These are phyloP conservation scores for Cladophialophora carrionii DNA, from an alignment of 2,329 filamentous ascomycete genomes.

Conservation along the genomic window DNA sequence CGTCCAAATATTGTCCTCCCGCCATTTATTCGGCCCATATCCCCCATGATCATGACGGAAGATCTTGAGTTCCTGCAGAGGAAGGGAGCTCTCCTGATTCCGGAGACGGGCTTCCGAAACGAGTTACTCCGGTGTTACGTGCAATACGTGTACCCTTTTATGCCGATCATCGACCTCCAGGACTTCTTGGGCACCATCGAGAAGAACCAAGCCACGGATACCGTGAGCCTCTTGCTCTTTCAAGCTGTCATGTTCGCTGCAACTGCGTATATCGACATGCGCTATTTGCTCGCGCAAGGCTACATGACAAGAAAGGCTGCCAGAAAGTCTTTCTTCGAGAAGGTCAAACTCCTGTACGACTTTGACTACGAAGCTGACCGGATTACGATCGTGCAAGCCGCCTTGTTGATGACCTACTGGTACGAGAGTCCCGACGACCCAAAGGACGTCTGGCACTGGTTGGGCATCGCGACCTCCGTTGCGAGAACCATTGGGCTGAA, in stretches of 20 bases:
- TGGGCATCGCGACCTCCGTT: constrained; percentile 91
- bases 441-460: constrained; percentile 99
- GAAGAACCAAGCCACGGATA: constrained; percentile 69
- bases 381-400: constrained; percentile 81
- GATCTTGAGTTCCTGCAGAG: constrained; percentile 80
- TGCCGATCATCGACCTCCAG: constrained; percentile 77
- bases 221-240: constrained; percentile 82
- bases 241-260: constrained; percentile 95
- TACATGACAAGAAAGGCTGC: constrained; percentile 78
- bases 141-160: constrained; percentile 90
- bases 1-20: constrained; percentile 56
- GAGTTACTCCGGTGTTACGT: constrained; percentile 80
- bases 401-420: constrained; percentile 95
- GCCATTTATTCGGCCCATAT: constrained; percentile 78
- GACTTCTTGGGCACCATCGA: constrained; percentile 62
- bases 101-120: constrained; percentile 70
- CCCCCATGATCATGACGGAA: constrained; percentile 73
- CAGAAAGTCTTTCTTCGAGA: constrained; percentile 85
- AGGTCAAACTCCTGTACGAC: constrained; percentile 81
- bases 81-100: constrained; percentile 83
- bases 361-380: constrained; percentile 94
- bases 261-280: constrained; percentile 83
- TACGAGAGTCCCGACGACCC: constrained; percentile 96
- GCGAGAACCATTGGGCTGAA: constrained; percentile 93
- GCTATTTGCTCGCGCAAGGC: constrained; percentile 73